Base-by-base conservation (phyloP, 768 basidiomycete genomes). In the Phaeotremella skinneri region DNA sequence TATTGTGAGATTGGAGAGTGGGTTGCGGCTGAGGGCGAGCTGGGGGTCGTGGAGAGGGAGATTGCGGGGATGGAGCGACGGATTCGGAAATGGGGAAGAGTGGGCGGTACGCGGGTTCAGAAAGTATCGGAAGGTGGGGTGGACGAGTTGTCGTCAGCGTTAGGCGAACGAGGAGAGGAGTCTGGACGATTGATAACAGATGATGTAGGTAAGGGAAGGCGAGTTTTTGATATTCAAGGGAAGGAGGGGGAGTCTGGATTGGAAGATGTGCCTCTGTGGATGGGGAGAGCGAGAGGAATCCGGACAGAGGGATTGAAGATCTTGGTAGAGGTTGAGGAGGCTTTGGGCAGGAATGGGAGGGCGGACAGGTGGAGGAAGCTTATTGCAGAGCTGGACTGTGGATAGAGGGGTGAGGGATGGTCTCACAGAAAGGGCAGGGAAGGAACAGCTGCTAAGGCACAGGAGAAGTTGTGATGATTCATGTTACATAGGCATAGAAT, bases 241-340 rank as follows among this genome's bases (percentile, higher is more conserved):
- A 53, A 52, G 43, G 34, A 9, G 30, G 30, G 25, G 26, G 16
- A 13, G n/a, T n/a, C n/a, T n/a, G n/a, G n/a, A n/a, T n/a, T n/a
- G n/a, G n/a, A n/a, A n/a, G n/a, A n/a, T n/a, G n/a, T n/a, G n/a
- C n/a, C n/a, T n/a, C 25, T 9, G 25, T 49, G 32, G 42, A 5
- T 63, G 56, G 51, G 17, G 6, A 48, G 56, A n/a, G 34, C 63
- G 11, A 45, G 30, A 21, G 20, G 2, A 20, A 16, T 68, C 11
- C n/a, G 62, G 27, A 58, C 55, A 30, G 25, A 54, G 21, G 67
- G 63, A 3, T 32, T 68, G 30, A 27, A 34, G 37, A 41, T 42
- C 37, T 20, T 66, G 57, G 41, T 62, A 0, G 17, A n/a, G 13
- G 62, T 72, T 6, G 62, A 72, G 43, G 59, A 60, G 32, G 62